Base-by-base conservation (phyloP, 2,329 filamentous ascomycete genomes). In the Juglanconis sp. region DNA sequence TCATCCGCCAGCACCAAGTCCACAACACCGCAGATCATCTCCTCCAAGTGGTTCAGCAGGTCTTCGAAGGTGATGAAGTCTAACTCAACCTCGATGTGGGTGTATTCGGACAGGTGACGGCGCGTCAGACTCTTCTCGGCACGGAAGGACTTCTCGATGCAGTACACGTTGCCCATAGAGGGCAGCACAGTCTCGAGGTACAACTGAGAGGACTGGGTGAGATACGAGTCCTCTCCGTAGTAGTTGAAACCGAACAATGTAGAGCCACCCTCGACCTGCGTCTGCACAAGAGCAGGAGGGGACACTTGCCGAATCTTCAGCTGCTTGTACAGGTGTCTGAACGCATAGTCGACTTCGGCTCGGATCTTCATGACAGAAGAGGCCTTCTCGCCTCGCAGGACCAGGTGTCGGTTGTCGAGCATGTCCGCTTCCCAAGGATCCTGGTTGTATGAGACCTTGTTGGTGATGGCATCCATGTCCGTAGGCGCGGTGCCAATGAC, bases 91-190 rank as follows among this genome's bases (percentile, higher is more conserved):
- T 99, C 95, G 67, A 99, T 85, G 79, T 99, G 95, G 1, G 93
- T 96, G 80, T 97, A 99, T 77, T 99, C 95, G 52, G 92, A 91
- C 69, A 99, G 79, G 74, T 99, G 95, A 70, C 95, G 91, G 64
- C 95, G 90, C 53, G 95, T 99, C 60, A 98, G 82, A 6, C 89
- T 94, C 79, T 97, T 97, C 77, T 99, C 95, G 13, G 95, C 95
- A 64, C 95, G 93, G 88, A 99, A 99, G 2, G 94, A 98, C 76
- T 96, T 96, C 76, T 96, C 93, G 70, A 99, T 94, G 73, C 94
- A 98, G 84, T 96, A 99, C 56, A 97, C 92, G 73, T 97, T 91
- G 68, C 95, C 95, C 69, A 98, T 83, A 55, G 89, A 91, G 10
- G 94, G 92, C 36, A 99, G 81, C 66, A 89, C 92, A 36, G 95